Percentiles rank a stretch among this genome's conserved stretches.
Evolutionary conservation across 2,329 filamentous ascomycete species (phyloP).

Genomic region (Diaporthe caulivora): DNA sequence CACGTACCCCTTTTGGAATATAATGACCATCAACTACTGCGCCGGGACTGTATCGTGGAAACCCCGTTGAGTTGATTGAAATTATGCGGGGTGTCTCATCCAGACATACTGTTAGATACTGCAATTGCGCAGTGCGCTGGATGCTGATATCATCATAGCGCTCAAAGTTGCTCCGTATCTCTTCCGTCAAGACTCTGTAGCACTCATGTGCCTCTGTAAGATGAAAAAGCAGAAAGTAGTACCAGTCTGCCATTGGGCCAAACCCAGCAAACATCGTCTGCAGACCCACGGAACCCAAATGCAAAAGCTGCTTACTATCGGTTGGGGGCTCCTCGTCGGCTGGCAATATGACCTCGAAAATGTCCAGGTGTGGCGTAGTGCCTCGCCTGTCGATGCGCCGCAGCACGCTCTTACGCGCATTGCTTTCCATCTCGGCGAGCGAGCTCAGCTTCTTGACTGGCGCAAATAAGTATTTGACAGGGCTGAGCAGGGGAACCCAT

Average conservation of each 20-base stretch:
- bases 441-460: conserved; percentile 7
- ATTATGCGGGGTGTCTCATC: conserved; percentile 17
- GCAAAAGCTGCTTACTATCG: neutral
- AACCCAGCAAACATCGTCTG: conserved; percentile 19
- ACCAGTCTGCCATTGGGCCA: conserved; percentile 20
- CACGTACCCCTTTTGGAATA: conserved; percentile 8
- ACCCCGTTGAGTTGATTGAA: neutral
- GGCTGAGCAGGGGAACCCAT: neutral
- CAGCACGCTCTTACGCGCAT: neutral
- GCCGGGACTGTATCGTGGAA: conserved; percentile 1
- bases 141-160: neutral
- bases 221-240: neutral
- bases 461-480: conserved; percentile 4
- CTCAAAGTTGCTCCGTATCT: neutral
- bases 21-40: conserved; percentile 13
- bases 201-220: neutral
- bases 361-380: neutral
- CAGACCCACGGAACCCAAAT: neutral
- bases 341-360: conserved; percentile 5
- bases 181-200: neutral
- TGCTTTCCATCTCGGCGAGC: neutral
- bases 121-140: neutral
- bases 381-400: neutral
- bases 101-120: conserved; percentile 15
- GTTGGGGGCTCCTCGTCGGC: neutral